These are phyloP conservation scores for Crithidia sp. DNA, from an alignment of 208 protist genomes.

Conservation along the genomic window DNA sequence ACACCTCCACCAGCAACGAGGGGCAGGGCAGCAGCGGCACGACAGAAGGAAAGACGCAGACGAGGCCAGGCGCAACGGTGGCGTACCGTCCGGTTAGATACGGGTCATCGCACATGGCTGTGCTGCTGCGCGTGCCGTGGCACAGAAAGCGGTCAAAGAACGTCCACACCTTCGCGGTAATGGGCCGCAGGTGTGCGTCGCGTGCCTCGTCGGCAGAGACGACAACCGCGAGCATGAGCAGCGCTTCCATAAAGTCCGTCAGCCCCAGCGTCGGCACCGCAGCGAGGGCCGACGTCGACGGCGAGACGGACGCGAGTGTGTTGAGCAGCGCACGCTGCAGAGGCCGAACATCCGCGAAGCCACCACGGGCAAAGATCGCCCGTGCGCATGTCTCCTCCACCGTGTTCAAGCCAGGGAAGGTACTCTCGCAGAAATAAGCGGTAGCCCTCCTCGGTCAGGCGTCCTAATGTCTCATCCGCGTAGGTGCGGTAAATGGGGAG, in stretches of 20 bases:
- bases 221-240: slow-evolving; percentile 85
- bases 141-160: slow-evolving; percentile 73
- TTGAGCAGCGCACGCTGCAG: slow-evolving; percentile 23
- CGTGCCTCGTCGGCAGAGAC: slow-evolving; percentile 67
- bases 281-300: slow-evolving; percentile 1
- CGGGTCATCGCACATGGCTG: slow-evolving; percentile 37
- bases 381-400: slow-evolving; percentile 56
- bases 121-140: slow-evolving; percentile 19
- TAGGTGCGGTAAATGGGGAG: slow-evolving; percentile 74
- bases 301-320: not conserved
- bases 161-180: slow-evolving; percentile 86
- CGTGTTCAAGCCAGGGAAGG: slow-evolving; percentile 58
- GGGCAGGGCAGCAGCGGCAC: slow-evolving; percentile 21
- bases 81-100: slow-evolving; percentile 28
- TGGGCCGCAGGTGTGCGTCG: slow-evolving; percentile 58
- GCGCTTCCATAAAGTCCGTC: slow-evolving; percentile 78
- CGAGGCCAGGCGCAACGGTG: slow-evolving; percentile 32
- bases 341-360: slow-evolving; percentile 58
- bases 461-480: slow-evolving; percentile 31
- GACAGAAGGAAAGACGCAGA: slow-evolving; percentile 23
- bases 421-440: slow-evolving; percentile 56
- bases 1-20: slow-evolving; percentile 27
- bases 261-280: slow-evolving; percentile 42
- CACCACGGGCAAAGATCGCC: slow-evolving; percentile 67
- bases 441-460: slow-evolving; percentile 61